A percentile compares a stretch with the other conserved stretches of the same genome.
These are phyloP conservation scores for Pyrenula massariospora DNA, from an alignment of 495 filamentous ascomycete species.

Conservation along the genomic window DNA sequence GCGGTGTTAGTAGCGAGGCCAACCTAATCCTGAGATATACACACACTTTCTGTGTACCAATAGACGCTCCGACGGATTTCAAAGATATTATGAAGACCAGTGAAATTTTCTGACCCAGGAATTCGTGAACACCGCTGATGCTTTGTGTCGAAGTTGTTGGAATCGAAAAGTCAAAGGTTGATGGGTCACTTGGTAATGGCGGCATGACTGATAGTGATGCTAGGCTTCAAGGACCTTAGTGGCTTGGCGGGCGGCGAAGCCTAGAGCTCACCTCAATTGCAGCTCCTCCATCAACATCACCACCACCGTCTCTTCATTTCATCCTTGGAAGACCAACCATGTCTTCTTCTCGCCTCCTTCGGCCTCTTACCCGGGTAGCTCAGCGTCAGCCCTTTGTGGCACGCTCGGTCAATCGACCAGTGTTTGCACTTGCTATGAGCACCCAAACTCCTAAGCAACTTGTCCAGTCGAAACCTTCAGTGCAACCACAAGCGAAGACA, in stretches of 20 bases:
- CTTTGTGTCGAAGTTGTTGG: not conserved
- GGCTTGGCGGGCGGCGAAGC: not conserved
- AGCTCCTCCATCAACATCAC: not conserved
- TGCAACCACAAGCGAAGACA: not conserved
- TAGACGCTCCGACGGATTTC: not conserved
- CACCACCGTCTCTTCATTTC: not conserved
- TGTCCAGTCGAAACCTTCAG: not conserved
- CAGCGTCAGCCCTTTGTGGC: not conserved
- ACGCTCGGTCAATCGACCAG: not conserved
- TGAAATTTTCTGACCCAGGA: not conserved
- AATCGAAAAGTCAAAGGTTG: not conserved
- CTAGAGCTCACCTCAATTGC: not conserved
- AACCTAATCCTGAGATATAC: not conserved
- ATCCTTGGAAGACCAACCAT: not conserved
- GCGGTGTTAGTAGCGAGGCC: constrained; percentile 1
- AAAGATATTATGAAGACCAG: not conserved
- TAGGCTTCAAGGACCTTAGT: not conserved
- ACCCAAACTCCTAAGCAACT: not conserved
- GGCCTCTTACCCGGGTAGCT: not conserved
- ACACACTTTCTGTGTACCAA: not conserved
- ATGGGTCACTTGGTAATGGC: not conserved
- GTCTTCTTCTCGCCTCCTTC: not conserved
- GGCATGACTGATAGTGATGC: not conserved
- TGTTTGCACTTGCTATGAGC: not conserved
- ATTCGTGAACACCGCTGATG: not conserved